These are phyloP conservation scores for Neobulgaria alba DNA, from an alignment of 2,329 filamentous ascomycete genomes.

Conservation along the genomic window DNA sequence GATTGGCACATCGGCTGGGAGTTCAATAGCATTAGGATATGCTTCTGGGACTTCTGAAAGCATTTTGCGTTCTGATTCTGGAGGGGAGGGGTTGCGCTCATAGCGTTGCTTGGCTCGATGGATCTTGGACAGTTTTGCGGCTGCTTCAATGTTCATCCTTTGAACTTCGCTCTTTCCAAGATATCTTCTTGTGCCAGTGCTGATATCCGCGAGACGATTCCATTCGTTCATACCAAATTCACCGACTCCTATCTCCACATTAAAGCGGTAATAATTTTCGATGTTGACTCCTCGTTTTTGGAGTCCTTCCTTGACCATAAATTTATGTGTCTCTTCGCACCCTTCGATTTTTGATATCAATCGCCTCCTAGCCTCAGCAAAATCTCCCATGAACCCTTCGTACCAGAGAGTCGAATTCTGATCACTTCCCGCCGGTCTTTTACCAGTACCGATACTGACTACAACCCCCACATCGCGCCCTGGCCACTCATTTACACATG, in stretches of 20 bases:
- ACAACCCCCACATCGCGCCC: conserved; percentile 89
- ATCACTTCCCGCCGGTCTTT: conserved; percentile 60
- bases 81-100: conserved; percentile 5
- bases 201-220: conserved; percentile 89
- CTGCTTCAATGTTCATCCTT: conserved; percentile 65
- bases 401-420: conserved; percentile 78
- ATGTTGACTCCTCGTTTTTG: conserved; percentile 68
- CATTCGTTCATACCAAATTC: conserved; percentile 99
- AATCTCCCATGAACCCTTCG: conserved; percentile 86
- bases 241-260: conserved; percentile 90
- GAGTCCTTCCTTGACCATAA: conserved; percentile 74
- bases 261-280: conserved; percentile 93
- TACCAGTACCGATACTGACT: conserved; percentile 89
- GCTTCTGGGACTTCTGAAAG: conserved; percentile 30
- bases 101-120: conserved; percentile 53
- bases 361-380: conserved; percentile 77
- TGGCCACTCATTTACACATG: conserved; percentile 87
- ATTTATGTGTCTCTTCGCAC: conserved; percentile 82
- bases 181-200: conserved; percentile 81
- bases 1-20: conserved; percentile 42
- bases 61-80: conserved; percentile 2
- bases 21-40: conserved; percentile 39
- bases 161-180: conserved; percentile 66
- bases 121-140: conserved; percentile 76
- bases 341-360: conserved; percentile 91